Evolutionary conservation across 2,329 filamentous ascomycete species (phyloP).

Genomic region (Gnomoniopsis sp.): DNA sequence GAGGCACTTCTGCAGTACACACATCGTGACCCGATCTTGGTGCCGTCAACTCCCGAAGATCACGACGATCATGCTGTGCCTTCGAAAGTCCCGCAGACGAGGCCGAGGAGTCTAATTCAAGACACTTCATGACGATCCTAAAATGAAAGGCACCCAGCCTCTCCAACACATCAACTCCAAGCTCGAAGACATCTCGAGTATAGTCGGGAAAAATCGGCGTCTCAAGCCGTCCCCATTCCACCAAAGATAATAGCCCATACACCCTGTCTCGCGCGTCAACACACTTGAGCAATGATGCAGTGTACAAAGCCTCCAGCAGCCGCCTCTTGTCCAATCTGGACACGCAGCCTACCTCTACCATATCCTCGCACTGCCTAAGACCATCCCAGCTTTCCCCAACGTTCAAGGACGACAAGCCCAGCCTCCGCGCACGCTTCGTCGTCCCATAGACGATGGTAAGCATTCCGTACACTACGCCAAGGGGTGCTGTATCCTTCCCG

Average conservation of each 20-base stretch:
- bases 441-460: background rate
- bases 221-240: background rate
- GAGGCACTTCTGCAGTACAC: too few species aligned
- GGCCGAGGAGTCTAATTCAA: too few species aligned
- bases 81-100: too few species aligned
- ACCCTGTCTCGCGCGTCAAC: background rate
- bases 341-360: background rate
- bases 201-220: background rate
- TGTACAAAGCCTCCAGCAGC: background rate
- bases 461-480: background rate
- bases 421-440: background rate
- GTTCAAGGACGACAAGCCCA: background rate
- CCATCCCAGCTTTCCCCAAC: background rate
- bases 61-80: too few species aligned
- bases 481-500: background rate
- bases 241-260: background rate
- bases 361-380: background rate
- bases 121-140: too few species aligned
- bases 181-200: background rate
- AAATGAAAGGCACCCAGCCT: too few species aligned
- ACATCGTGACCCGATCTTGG: too few species aligned
- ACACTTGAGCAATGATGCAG: background rate
- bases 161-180: background rate
- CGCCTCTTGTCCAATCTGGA: background rate
- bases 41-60: too few species aligned